Evolutionary conservation across 2,329 filamentous ascomycete species (phyloP).

Genomic region (Lachnum nothofagi): DNA sequence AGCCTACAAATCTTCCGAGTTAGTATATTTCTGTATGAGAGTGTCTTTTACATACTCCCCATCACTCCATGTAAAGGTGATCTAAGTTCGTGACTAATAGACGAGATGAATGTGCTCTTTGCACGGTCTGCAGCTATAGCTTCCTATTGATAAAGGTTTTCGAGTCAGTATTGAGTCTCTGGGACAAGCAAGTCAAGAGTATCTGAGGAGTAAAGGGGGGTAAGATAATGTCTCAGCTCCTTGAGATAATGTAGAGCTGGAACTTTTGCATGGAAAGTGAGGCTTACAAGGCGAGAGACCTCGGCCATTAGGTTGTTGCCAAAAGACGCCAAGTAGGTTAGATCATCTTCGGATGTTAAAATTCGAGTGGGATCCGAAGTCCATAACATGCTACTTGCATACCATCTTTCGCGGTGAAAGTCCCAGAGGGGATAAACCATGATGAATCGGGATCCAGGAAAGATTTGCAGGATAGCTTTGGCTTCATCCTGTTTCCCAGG

Average conservation of each 20-base stretch:
- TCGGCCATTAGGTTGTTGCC: slow-evolving; percentile 28
- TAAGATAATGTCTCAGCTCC: too few relatives aligned
- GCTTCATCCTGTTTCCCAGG: not conserved
- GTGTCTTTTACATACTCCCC: too few relatives aligned
- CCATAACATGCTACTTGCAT: slow-evolving; percentile 28
- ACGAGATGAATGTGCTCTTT: slow-evolving; percentile 27
- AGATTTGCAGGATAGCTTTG: not conserved
- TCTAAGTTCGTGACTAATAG: not conserved
- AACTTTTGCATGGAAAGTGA: too few relatives aligned
- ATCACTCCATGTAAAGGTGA: slow-evolving; percentile 43
- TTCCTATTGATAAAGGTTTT: too few relatives aligned
- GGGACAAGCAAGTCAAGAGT: too few relatives aligned
- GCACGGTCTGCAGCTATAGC: slow-evolving; percentile 26
- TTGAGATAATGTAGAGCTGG: too few relatives aligned
- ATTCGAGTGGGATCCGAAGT: slow-evolving; percentile 17
- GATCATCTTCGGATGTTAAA: slow-evolving; percentile 26
- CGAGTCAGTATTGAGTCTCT: too few relatives aligned
- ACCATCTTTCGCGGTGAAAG: slow-evolving; percentile 21
- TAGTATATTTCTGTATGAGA: too few relatives aligned
- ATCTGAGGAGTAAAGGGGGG: too few relatives aligned
- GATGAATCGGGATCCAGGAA: not conserved
- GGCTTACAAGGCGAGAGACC: slow-evolving; percentile 25
- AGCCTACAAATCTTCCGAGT: too few relatives aligned
- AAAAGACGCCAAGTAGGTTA: slow-evolving; percentile 25
- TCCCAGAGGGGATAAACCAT: slow-evolving; percentile 8